phyloP scores from a whole-genome alignment of 441 rosid genomes.

The Gossypium gossypioides region DNA sequence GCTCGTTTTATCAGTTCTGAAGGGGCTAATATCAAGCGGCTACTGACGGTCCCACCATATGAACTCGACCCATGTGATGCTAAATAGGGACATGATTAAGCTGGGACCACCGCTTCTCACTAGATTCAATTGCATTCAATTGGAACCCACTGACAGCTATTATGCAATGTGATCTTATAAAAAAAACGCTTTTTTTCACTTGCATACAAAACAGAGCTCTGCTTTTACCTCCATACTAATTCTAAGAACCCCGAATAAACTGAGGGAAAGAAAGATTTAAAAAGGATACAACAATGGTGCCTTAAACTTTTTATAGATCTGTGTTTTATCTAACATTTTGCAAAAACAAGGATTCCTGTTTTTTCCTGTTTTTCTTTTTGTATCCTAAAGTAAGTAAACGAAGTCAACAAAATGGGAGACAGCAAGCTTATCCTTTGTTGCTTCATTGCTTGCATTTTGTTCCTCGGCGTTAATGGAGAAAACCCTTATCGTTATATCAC shows the following conservation, averaged over 20 bases:
- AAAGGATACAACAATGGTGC: background rate
- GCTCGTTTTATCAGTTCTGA: background rate
- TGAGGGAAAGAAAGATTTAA: background rate
- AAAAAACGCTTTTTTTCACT: background rate
- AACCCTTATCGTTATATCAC: constrained; percentile 29
- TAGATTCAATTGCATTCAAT: constrained; percentile 7
- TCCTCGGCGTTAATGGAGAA: constrained; percentile 35
- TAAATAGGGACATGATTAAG: background rate
- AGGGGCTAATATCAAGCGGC: background rate
- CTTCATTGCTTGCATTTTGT: constrained; percentile 28
- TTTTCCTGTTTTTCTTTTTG: background rate
- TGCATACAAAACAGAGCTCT: constrained; percentile 2
- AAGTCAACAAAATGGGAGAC: constrained; percentile 29
- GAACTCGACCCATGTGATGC: constrained; percentile 6
- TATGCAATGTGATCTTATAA: background rate
- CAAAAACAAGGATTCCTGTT: background rate
- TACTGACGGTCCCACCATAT: background rate
- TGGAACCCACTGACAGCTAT: background rate
- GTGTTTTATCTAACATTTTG: background rate
- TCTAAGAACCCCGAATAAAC: background rate
- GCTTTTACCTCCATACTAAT: background rate
- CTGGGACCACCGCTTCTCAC: background rate
- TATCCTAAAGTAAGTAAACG: background rate
- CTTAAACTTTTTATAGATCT: constrained; percentile 7
- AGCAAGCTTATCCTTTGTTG: constrained; percentile 20